phyloP scores from a whole-genome alignment of 2,329 filamentous ascomycete species.

The Pseudogymnoascus verrucosus region DNA sequence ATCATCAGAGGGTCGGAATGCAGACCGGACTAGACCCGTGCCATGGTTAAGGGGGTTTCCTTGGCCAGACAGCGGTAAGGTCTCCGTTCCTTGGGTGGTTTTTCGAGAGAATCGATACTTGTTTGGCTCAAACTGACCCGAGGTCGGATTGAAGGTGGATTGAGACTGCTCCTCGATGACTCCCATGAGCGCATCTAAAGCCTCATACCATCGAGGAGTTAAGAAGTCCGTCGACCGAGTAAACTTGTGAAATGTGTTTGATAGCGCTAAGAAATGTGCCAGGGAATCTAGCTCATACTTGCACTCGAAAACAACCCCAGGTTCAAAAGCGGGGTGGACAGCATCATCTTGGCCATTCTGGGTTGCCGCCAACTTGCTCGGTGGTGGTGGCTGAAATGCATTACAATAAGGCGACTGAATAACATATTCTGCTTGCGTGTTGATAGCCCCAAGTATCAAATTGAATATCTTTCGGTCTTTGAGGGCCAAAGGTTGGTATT shows the following conservation, averaged over 20 bases:
- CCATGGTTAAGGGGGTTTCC: slow-evolving; percentile 86
- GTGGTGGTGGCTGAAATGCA: slow-evolving; percentile 89
- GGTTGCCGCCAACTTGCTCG: slow-evolving; percentile 63
- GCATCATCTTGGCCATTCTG: slow-evolving; percentile 74
- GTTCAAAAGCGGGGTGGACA: slow-evolving; percentile 83
- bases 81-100: slow-evolving; percentile 82
- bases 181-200: slow-evolving; percentile 63
- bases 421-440: slow-evolving; percentile 91
- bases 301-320: slow-evolving; percentile 84
- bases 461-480: slow-evolving; percentile 71
- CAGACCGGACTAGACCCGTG: slow-evolving; percentile 80
- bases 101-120: slow-evolving; percentile 79
- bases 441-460: slow-evolving; percentile 85
- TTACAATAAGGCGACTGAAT: slow-evolving; percentile 96
- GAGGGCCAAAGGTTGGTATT: slow-evolving; percentile 78
- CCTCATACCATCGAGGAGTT: slow-evolving; percentile 67
- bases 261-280: slow-evolving; percentile 78
- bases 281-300: slow-evolving; percentile 98
- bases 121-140: slow-evolving; percentile 59
- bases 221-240: slow-evolving; percentile 74
- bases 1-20: slow-evolving; percentile 92
- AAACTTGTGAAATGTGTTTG: slow-evolving; percentile 77
- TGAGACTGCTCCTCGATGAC: slow-evolving; percentile 72
- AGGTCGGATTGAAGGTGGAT: slow-evolving; percentile 67
- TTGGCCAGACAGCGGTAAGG: slow-evolving; percentile 68